A percentile compares a stretch with the other conserved stretches of the same genome.
Evolutionary conservation across 495 filamentous ascomycete species (phyloP).

Genomic region (Penicillium antarcticum): DNA sequence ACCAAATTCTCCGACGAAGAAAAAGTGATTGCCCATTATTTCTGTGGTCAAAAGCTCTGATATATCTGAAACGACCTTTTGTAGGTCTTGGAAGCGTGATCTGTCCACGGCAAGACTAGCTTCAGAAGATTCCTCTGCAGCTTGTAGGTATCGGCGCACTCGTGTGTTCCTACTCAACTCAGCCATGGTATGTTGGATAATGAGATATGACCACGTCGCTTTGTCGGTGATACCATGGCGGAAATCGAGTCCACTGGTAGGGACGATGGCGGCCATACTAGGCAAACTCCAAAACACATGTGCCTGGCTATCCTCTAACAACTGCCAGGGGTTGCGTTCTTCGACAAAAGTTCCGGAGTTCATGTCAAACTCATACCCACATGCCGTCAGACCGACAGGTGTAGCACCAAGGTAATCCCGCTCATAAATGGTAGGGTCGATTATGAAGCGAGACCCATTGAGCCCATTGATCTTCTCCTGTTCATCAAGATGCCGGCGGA

Average conservation of each 20-base stretch:
- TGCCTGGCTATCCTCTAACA: slow-evolving; percentile 4
- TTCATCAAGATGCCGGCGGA: not conserved
- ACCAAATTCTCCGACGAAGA: slow-evolving; percentile 11
- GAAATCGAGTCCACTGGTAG: not conserved
- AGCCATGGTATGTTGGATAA: not conserved
- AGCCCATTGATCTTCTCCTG: not conserved
- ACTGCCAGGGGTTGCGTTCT: not conserved
- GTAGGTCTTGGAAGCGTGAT: not conserved
- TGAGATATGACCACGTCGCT: not conserved
- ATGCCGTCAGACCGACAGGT: slow-evolving; percentile 4
- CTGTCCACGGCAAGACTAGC: not conserved
- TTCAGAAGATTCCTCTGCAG: not conserved
- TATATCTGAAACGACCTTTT: slow-evolving; percentile 1
- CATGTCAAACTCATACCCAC: not conserved
- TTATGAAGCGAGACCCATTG: not conserved
- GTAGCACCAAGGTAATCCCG: slow-evolving; percentile 10
- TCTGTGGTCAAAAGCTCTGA: slow-evolving; percentile 1
- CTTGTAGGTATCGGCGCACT: not conserved
- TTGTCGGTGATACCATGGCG: slow-evolving; percentile 2
- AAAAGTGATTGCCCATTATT: slow-evolving; percentile 12
- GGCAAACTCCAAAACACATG: not conserved
- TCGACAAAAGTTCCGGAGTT: not conserved
- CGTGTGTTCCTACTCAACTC: not conserved
- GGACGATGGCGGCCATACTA: slow-evolving; percentile 2
- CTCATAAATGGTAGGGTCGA: not conserved